Evolutionary conservation across 1,139 yeast genomes (phyloP).

Genomic region (Pichia terricola): DNA sequence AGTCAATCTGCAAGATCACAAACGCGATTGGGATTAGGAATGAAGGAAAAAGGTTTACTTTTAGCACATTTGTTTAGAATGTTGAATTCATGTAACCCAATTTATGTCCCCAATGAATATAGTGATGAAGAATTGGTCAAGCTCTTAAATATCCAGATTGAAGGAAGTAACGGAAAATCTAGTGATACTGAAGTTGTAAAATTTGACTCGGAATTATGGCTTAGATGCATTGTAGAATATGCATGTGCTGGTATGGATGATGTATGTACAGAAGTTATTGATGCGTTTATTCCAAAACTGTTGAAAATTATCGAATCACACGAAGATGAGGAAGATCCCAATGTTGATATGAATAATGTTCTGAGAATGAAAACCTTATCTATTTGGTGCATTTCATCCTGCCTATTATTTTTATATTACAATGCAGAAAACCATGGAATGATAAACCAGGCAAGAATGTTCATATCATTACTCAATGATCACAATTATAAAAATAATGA

Average conservation of each 20-base stretch:
- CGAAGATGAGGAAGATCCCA: conserved; percentile 2
- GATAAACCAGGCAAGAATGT: conserved; percentile 31
- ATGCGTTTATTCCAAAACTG: conserved; percentile 31
- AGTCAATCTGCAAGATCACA: conserved; percentile 21
- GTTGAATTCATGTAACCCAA: conserved; percentile 27
- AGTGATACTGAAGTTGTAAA: conserved; percentile 22
- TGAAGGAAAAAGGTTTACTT: conserved; percentile 40
- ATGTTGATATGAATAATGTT: conserved; percentile 23
- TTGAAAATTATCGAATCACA: conserved; percentile 14
- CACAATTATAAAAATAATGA: no score
- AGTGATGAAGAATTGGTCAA: conserved; percentile 18
- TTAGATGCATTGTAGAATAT: conserved; percentile 35
- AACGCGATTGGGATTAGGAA: conserved; percentile 35
- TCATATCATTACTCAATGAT: background rate
- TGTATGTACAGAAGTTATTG: conserved; percentile 36
- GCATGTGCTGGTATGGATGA: conserved; percentile 43
- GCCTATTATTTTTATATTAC: conserved; percentile 37
- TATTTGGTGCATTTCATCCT: conserved; percentile 33
- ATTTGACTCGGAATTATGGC: conserved; percentile 30
- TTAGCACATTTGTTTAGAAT: conserved; percentile 43
- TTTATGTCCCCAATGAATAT: conserved; percentile 1
- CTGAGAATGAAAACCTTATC: conserved; percentile 1
- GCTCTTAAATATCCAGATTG: conserved; percentile 18
- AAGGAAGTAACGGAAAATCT: conserved; percentile 18
- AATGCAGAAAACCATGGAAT: conserved; percentile 44